These are phyloP conservation scores for Ganoderma sp. DNA, from an alignment of 1,284 basidiomycete genomes.

Conservation along the genomic window DNA sequence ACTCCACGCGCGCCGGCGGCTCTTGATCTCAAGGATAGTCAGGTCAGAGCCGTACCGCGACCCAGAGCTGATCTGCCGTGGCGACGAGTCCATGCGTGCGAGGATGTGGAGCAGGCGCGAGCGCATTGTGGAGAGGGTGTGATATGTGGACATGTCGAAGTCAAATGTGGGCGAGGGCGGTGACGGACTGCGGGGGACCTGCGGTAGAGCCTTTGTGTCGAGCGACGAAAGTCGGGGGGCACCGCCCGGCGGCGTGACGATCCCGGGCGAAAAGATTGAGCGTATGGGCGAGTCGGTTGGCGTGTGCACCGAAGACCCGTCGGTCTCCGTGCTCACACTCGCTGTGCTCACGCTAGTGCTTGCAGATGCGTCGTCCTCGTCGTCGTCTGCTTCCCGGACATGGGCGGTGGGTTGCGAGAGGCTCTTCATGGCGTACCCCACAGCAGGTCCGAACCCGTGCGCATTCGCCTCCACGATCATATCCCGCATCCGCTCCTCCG, in stretches of 20 bases:
- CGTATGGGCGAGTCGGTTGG: conserved; percentile 46
- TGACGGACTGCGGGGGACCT: conserved; percentile 34
- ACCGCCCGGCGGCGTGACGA: conserved; percentile 7
- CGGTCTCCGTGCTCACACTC: conserved; percentile 51
- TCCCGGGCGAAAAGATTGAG: conserved; percentile 27
- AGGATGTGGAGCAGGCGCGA: conserved; percentile 50
- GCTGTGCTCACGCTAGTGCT: conserved; percentile 38
- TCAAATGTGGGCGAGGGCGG: conserved; percentile 33
- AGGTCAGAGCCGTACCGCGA: conserved; percentile 48
- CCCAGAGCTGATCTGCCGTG: conserved; percentile 34
- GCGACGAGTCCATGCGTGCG: conserved; percentile 44
- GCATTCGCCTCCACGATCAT: conserved; percentile 50
- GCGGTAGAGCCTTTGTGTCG: conserved; percentile 21
- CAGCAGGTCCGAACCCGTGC: conserved; percentile 37
- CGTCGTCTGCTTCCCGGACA: conserved; percentile 36
- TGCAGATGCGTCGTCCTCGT: conserved; percentile 39
- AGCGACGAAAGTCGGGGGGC: conserved; percentile 6
- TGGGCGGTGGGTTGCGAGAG: conserved; percentile 17
- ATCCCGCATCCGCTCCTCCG: conserved; percentile 52
- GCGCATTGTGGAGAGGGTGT: conserved; percentile 44
- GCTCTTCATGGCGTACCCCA: conserved; percentile 21
- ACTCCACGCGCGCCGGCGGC: conserved; percentile 62
- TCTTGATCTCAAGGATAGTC: conserved; percentile 55
- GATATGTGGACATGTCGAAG: conserved; percentile 44
- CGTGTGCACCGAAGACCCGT: conserved; percentile 62